A percentile compares a stretch with the other conserved stretches of the same genome.
phyloP scores from a whole-genome alignment of 164 flowering plant species.

The Kalanchoe fedtschenkoi region DNA sequence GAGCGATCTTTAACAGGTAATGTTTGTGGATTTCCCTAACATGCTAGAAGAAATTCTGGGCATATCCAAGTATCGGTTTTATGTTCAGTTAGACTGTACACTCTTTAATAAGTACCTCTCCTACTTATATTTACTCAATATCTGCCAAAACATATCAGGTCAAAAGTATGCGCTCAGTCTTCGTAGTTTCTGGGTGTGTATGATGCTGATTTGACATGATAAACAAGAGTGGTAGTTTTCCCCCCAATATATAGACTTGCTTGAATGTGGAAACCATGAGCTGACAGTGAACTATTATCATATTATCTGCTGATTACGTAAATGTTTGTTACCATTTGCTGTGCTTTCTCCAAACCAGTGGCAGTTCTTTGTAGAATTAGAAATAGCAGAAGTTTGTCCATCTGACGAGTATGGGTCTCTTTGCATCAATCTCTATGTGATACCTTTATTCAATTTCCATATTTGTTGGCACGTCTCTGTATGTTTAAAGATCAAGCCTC shows the following conservation, averaged over 20 bases:
- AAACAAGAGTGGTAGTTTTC: background rate
- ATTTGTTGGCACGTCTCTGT: no score
- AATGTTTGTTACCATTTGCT: background rate
- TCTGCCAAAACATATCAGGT: background rate
- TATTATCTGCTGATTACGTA: background rate
- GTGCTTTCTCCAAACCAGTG: no score
- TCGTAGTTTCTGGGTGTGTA: background rate
- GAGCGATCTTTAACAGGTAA: slow-evolving; percentile 94
- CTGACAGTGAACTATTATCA: background rate
- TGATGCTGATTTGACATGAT: background rate
- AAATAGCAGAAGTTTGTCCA: no score
- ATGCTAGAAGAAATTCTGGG: background rate
- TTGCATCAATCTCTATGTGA: no score
- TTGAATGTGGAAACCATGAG: no score
- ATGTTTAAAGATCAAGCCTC: slow-evolving; percentile 2
- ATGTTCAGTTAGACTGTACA: background rate
- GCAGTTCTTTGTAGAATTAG: no score
- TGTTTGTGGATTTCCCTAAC: slow-evolving; percentile 16
- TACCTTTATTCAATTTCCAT: no score
- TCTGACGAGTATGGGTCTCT: no score
- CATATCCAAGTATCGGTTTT: background rate
- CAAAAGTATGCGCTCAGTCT: background rate
- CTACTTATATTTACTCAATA: background rate
- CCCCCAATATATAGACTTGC: background rate
- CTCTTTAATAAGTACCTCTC: background rate